phyloP scores from a whole-genome alignment of 495 filamentous ascomycete genomes.

The Cetradonia linearis region DNA sequence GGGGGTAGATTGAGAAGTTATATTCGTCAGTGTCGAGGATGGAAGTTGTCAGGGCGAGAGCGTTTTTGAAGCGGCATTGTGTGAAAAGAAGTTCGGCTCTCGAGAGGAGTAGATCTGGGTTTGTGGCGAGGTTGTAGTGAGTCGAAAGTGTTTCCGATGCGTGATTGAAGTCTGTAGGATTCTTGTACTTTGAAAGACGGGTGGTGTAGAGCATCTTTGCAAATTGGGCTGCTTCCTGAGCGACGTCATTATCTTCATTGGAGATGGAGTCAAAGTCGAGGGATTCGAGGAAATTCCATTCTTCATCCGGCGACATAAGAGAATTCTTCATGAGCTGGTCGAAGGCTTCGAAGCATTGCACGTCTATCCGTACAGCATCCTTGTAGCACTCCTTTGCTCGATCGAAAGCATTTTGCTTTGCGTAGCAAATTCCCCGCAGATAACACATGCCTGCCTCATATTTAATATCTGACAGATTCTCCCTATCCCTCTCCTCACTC shows the following conservation, averaged over 20 bases:
- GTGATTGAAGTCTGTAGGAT: slow-evolving; percentile 69
- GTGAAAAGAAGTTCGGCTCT: slow-evolving; percentile 87
- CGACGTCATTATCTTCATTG: slow-evolving; percentile 46
- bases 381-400: slow-evolving; percentile 97
- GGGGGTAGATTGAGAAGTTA: slow-evolving; percentile 78
- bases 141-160: slow-evolving; percentile 85
- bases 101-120: slow-evolving; percentile 88
- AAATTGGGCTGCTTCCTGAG: slow-evolving; percentile 82
- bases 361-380: slow-evolving; percentile 89
- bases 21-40: slow-evolving; percentile 61
- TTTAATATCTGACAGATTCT: slow-evolving; percentile 60
- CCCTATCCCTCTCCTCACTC: slow-evolving; percentile 53
- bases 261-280: slow-evolving; percentile 80
- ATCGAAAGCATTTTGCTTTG: slow-evolving; percentile 96
- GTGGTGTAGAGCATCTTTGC: slow-evolving; percentile 96
- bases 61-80: slow-evolving; percentile 84
- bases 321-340: slow-evolving; percentile 96
- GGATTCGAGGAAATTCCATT: slow-evolving; percentile 84
- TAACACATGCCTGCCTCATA: slow-evolving; percentile 98
- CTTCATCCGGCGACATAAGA: slow-evolving; percentile 94
- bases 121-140: slow-evolving; percentile 78
- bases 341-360: slow-evolving; percentile 97
- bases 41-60: slow-evolving; percentile 69
- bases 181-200: slow-evolving; percentile 89
- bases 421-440: slow-evolving; percentile 83